Evolutionary conservation across 129 eudicot species (phyloP), one percentile per base, ranked within the genome.

Genomic region (Flaveria sonorensis): DNA sequence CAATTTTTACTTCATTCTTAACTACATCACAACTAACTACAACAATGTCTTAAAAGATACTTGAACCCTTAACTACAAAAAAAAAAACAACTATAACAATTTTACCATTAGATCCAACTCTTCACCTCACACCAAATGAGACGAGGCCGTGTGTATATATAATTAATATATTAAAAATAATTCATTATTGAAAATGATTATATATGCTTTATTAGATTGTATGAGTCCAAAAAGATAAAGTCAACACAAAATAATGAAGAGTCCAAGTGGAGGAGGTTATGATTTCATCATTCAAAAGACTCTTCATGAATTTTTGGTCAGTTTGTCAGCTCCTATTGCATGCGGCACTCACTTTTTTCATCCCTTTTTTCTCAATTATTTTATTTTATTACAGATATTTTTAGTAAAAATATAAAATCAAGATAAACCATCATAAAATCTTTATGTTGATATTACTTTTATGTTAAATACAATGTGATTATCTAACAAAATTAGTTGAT

Each of bases 301-400:
- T 80, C 81, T 75, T 82, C 79, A 77, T 77, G 71, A 77, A 82
- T 72, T 77, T 82, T 82, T 77, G 86, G 79, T 82, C 84, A 79
- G 76, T 70, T 68, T 84, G 87, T 84, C 87, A 84, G 87, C 76
- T 71, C 77, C 55, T 72, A 76, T 76, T 80, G 87, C 87, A 84
- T 76, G 87, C 87, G 87, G 79, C 75, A 61, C 70, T 71, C 75
- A 66, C 79, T 77, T 77, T 77, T 76, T 53, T 45, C 69, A 69
- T 18, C 62, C 69, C 36, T 14, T 69, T 69, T 62, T 56, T 47
- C 40, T 55, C 60, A 32, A 39, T 77, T 73, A 30, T 50, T 76
- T 43, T 65, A 26, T 24, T 5, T 40, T 66, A 24, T 76, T 46
- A 6, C 21, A n/a, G 32, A 28, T 23, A 18, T 60, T 66, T 66